Evolutionary conservation across 257 asterid species (phyloP).

Genomic region (Solanum boliviense): DNA sequence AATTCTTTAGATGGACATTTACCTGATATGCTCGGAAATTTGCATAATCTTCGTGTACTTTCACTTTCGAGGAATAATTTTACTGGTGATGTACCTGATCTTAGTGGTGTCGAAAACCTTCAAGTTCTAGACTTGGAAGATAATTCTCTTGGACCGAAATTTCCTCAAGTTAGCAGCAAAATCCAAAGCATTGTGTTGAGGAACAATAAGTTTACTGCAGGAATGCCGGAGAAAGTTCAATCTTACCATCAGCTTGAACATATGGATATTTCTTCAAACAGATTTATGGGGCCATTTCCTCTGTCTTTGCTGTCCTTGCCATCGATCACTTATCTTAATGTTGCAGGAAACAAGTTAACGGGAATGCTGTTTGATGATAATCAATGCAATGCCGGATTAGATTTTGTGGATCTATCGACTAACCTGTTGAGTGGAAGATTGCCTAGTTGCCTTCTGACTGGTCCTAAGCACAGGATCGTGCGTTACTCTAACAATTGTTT

Average conservation of each 20-base stretch:
- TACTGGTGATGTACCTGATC: constrained; percentile 71
- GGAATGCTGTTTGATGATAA: constrained; percentile 56
- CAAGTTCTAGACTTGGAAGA: constrained; percentile 58
- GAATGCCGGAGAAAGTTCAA: constrained; percentile 46
- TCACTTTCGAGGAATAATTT: constrained; percentile 54
- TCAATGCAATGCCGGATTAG: constrained; percentile 39
- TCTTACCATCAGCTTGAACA: constrained; percentile 47
- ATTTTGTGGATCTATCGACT: constrained; percentile 53
- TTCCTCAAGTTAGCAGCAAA: constrained; percentile 46
- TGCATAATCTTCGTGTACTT: constrained; percentile 55
- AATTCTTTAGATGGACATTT: constrained; percentile 47
- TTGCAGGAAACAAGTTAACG: constrained; percentile 55
- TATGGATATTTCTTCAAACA: constrained; percentile 61
- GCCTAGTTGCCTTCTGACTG: constrained; percentile 50
- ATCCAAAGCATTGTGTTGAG: constrained; percentile 38
- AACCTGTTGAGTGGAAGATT: constrained; percentile 66
- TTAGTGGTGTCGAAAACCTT: constrained; percentile 47
- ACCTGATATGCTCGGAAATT: constrained; percentile 38
- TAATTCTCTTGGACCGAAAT: constrained; percentile 60
- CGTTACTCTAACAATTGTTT: constrained; percentile 53
- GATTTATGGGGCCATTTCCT: constrained; percentile 75
- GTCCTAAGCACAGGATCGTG: constrained; percentile 17
- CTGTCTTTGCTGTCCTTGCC: constrained; percentile 58
- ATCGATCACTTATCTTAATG: constrained; percentile 37
- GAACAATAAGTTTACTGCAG: constrained; percentile 52